These are phyloP conservation scores for Chamaecyparis obtusa DNA, from an alignment of 75 land plant species.

Conservation along the genomic window DNA sequence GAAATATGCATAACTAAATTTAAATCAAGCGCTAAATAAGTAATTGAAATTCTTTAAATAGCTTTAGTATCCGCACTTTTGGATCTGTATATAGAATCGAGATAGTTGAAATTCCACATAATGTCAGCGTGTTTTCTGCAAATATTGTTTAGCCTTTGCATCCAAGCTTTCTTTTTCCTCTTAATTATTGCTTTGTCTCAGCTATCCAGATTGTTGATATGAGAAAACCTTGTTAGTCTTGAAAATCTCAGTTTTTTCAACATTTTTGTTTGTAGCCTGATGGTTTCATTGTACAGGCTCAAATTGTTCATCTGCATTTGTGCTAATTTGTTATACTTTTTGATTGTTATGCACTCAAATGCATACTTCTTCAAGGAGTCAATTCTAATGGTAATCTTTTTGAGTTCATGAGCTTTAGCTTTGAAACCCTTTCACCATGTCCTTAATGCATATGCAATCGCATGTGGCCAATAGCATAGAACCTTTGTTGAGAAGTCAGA, in stretches of 20 bases:
- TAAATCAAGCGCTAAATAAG: no score
- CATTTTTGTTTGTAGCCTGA: no score
- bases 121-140: neutral
- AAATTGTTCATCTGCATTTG: no score
- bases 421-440: neutral
- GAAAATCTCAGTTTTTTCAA: neutral
- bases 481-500: neutral
- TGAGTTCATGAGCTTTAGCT: neutral
- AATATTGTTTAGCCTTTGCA: neutral
- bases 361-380: neutral
- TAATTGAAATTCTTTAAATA: neutral
- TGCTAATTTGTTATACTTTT: neutral
- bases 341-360: no score
- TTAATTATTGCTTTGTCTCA: neutral
- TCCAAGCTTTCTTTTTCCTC: neutral
- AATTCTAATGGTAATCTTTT: neutral
- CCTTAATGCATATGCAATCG: neutral
- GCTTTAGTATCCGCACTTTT: neutral
- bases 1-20: neutral
- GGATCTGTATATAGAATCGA: neutral
- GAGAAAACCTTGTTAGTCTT: neutral
- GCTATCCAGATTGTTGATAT: neutral
- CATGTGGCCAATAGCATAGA: neutral
- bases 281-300: no score
- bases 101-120: neutral